A percentile compares a stretch with the other conserved stretches of the same genome.
These are phyloP conservation scores for Evansstolkia leycettana DNA, from an alignment of 495 filamentous ascomycete species.

Conservation along the genomic window DNA sequence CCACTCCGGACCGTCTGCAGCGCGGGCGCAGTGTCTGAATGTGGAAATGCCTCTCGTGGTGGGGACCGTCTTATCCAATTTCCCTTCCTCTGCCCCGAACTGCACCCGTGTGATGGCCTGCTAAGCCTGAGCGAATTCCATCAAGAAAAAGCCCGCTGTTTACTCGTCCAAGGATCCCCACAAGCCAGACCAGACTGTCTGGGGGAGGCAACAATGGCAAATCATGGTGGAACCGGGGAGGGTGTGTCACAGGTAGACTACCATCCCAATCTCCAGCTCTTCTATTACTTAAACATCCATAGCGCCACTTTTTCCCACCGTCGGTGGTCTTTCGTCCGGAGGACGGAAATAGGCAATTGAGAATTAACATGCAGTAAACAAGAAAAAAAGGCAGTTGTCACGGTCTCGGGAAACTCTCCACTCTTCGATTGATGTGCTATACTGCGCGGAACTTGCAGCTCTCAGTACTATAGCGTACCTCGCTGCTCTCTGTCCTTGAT, in stretches of 20 bases:
- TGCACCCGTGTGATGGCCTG: conserved; percentile 4
- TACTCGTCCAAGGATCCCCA: neutral
- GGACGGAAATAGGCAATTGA: neutral
- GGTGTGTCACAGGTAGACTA: no score
- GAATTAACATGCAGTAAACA: neutral
- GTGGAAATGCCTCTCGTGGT: conserved; percentile 18
- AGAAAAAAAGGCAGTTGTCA: neutral
- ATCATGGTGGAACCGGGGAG: conserved; percentile 13
- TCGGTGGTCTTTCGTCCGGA: neutral
- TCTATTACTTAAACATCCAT: conserved; percentile 2
- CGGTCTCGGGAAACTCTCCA: neutral
- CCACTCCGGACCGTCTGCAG: conserved; percentile 2
- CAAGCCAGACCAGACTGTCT: conserved; percentile 6
- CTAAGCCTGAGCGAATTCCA: no score
- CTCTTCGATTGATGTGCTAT: neutral
- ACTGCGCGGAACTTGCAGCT: no score
- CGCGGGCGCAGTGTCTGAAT: neutral
- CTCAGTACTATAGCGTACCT: no score
- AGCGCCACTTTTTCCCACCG: neutral
- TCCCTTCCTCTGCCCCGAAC: conserved; percentile 9
- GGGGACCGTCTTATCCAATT: conserved; percentile 10
- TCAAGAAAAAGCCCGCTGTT: neutral
- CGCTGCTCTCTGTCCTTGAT: no score
- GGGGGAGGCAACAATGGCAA: conserved; percentile 14
- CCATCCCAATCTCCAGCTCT: no score